Conservation (phyloP, 305 asterid species). For the Fraxinus latifolia region DNA sequence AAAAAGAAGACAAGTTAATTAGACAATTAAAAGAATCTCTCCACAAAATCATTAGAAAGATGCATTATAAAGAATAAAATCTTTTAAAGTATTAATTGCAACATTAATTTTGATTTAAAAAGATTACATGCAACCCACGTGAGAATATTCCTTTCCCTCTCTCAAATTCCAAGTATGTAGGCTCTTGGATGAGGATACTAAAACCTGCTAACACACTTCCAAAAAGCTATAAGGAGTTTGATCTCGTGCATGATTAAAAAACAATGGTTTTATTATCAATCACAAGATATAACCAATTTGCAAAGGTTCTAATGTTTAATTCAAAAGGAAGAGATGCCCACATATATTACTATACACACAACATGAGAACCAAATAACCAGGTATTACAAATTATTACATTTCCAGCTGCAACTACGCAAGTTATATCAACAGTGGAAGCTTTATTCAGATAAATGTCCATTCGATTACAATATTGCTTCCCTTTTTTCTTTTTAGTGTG, state of each 20-base stretch:
- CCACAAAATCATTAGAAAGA: neutral
- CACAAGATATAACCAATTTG: neutral
- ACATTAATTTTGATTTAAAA: neutral
- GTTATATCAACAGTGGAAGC: constrained; percentile 1
- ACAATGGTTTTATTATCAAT: neutral
- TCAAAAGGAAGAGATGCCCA: neutral
- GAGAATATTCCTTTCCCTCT: neutral
- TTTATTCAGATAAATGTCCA: neutral
- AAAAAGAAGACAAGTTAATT: constrained; percentile 4
- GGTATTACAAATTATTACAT: constrained; percentile 4
- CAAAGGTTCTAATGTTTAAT: neutral
- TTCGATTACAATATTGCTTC: constrained; percentile 1
- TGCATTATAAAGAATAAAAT: neutral
- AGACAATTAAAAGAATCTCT: neutral
- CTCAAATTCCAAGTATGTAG: neutral
- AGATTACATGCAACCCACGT: neutral
- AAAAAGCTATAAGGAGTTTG: neutral
- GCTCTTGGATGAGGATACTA: neutral
- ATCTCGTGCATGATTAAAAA: neutral
- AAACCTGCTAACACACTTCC: neutral
- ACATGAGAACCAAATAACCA: constrained; percentile 16
- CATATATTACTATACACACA: neutral
- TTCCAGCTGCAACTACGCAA: constrained; percentile 4
- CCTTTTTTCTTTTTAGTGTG: neutral
- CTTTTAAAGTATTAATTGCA: neutral